phyloP scores from a whole-genome alignment of 23 red algal genomes.

The Gracilaria domingensis region DNA sequence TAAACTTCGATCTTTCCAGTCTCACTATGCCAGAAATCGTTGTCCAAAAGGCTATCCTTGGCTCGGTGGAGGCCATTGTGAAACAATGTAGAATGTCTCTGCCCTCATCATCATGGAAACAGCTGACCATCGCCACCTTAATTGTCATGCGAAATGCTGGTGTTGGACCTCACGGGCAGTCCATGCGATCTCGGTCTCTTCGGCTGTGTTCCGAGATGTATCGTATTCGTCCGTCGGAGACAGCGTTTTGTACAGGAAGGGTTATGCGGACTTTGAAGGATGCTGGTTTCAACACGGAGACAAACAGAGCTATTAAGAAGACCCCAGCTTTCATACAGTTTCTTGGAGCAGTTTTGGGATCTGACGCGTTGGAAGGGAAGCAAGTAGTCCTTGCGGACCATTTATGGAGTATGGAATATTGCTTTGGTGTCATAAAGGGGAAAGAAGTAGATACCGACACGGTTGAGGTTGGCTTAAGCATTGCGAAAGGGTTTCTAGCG shows the following conservation, averaged over 20 bases:
- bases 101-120: slow-evolving; percentile 16
- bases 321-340: slow-evolving; percentile 58
- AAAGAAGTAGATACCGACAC: background rate
- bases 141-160: slow-evolving; percentile 39
- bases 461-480: background rate
- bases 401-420: slow-evolving; percentile 51
- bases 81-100: slow-evolving; percentile 54
- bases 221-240: slow-evolving; percentile 28
- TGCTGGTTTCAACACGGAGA: slow-evolving; percentile 10
- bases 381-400: slow-evolving; percentile 10
- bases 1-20: background rate
- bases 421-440: slow-evolving; percentile 30
- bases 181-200: slow-evolving; percentile 49
- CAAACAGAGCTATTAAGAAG: background rate
- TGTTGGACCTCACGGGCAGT: slow-evolving; percentile 39
- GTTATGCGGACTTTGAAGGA: slow-evolving; percentile 36
- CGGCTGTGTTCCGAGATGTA: slow-evolving; percentile 41
- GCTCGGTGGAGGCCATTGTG: slow-evolving; percentile 61
- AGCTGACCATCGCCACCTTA: background rate
- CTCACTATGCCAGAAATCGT: slow-evolving; percentile 5
- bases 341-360: slow-evolving; percentile 24
- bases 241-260: background rate
- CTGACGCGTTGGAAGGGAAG: slow-evolving; percentile 1
- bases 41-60: slow-evolving; percentile 41
- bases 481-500: slow-evolving; percentile 6